Evolutionary conservation across 1,139 yeast genomes (phyloP).

Genomic region (Saccharomyces uvarum): DNA sequence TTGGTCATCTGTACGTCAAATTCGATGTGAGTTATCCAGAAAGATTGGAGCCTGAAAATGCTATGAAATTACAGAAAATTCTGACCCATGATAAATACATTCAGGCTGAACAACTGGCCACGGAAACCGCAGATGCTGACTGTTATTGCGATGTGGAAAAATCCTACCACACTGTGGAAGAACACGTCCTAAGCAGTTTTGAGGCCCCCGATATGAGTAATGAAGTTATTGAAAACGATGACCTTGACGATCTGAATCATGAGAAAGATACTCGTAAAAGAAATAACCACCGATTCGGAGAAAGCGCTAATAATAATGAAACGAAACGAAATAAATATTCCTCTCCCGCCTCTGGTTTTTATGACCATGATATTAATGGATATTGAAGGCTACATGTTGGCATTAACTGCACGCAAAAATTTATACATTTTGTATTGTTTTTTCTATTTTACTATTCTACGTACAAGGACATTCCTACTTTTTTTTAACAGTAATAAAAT

Average conservation of each 20-base stretch:
- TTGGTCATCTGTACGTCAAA: conserved; percentile 24
- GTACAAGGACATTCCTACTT: not conserved
- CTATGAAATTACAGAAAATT: conserved; percentile 12
- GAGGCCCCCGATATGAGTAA: conserved; percentile 9
- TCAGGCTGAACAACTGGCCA: not conserved
- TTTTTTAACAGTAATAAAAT: not conserved
- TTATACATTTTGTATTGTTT: not conserved
- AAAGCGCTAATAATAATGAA: not conserved
- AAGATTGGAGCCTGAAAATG: conserved; percentile 17
- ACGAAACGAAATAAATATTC: conserved; percentile 1
- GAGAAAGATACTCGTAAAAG: not conserved
- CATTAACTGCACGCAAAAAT: not conserved
- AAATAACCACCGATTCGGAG: not conserved
- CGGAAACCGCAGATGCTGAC: not conserved
- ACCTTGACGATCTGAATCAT: not conserved
- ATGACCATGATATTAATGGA: not conserved
- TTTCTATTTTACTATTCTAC: not conserved
- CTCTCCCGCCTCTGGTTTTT: not conserved
- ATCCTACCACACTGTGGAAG: conserved; percentile 17
- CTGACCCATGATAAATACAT: conserved; percentile 16
- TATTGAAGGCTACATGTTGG: not conserved
- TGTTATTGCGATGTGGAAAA: not conserved
- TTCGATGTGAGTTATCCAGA: conserved; percentile 23
- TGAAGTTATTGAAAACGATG: not conserved
- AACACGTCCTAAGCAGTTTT: conserved; percentile 23